Evolutionary conservation across 768 basidiomycete species (phyloP).

Genomic region (Austroboletus eburneus): DNA sequence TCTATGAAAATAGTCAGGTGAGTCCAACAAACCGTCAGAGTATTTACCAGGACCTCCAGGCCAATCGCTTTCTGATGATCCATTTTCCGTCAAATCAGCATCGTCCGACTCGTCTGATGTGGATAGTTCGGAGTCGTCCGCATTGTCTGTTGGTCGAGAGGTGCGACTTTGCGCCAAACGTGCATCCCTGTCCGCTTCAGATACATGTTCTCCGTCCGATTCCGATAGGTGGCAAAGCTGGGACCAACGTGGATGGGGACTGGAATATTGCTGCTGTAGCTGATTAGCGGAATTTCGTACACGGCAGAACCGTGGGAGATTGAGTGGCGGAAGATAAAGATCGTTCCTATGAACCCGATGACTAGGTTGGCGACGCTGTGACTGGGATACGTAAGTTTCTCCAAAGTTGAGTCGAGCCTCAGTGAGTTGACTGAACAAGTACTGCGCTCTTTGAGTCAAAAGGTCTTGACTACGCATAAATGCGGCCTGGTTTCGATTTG

Average conservation of each 20-base stretch:
- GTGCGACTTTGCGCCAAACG: slow-evolving; percentile 66
- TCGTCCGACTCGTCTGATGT: slow-evolving; percentile 78
- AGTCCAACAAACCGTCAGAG: background rate
- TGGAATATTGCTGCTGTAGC: slow-evolving; percentile 7
- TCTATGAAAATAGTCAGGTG: slow-evolving; percentile 18
- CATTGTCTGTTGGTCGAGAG: slow-evolving; percentile 27
- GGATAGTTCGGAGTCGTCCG: slow-evolving; percentile 44
- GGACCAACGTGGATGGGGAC: slow-evolving; percentile 18
- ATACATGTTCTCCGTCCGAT: slow-evolving; percentile 58
- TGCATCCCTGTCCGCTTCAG: slow-evolving; percentile 67
- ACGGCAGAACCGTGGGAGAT: slow-evolving; percentile 27
- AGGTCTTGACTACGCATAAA: slow-evolving; percentile 73
- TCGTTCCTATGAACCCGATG: slow-evolving; percentile 40
- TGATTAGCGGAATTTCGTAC: slow-evolving; percentile 1
- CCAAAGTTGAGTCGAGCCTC: slow-evolving; percentile 11
- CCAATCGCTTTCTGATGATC: slow-evolving; percentile 33
- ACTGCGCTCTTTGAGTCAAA: slow-evolving; percentile 57
- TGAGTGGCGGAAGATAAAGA: slow-evolving; percentile 45
- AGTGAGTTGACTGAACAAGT: slow-evolving; percentile 41
- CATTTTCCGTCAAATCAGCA: slow-evolving; percentile 58
- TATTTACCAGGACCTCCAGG: slow-evolving; percentile 38
- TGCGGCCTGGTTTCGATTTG: slow-evolving; percentile 50
- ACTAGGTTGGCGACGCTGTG: slow-evolving; percentile 7
- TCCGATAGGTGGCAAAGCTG: slow-evolving; percentile 43
- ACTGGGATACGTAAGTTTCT: background rate